Evolutionary conservation across 2,329 filamentous ascomycete genomes (phyloP), one percentile per base, ranked within the genome.

Genomic region (Xylariaceae sp.): DNA sequence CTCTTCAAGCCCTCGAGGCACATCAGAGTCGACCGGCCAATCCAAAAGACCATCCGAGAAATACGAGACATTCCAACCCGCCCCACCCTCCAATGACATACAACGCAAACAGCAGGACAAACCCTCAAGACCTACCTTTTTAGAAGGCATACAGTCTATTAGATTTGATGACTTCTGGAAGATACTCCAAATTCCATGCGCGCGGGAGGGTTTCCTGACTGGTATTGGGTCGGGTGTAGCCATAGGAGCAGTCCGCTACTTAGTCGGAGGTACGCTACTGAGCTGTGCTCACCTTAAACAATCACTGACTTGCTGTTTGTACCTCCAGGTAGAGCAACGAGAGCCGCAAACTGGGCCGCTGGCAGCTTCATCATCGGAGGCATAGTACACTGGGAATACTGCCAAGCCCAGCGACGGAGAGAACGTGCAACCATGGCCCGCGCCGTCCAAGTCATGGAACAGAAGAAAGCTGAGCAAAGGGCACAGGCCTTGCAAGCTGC

Each of bases 361-460:
- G 87, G 83, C 6, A 75, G 81, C 27, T 95, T 93, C 64, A 73
- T 84, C 20, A 63, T 85, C 17, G 79, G 78, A 6, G 83, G 86
- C n/a, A 72, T 86, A 37, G 75, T 77, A 22, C 84, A 85, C 40
- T 93, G 90, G 68, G 88, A 96, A 67, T 89, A 86, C 60, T 97
- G 92, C 69, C 83, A 90, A 60, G 83, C 83, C 55, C 77, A 79
- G 50, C 77, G 90, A 48, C 74, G 79, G 38, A 76, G 85, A 49
- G 92, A 97, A 67, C 80, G 84, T 57, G 80, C 83, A 50, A 86
- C 88, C 51, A 92, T 98, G 83, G 86, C 86, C 64, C 76, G 89
- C 54, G 87, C 87, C 4, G 85, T 95, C 44, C 88, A 95, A 62
- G 80, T 93, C 47, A 85, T 92, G 65, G 82, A 86, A 60, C 74